phyloP scores from a whole-genome alignment of 208 protist genomes.

The Novymonas esmeraldas region DNA sequence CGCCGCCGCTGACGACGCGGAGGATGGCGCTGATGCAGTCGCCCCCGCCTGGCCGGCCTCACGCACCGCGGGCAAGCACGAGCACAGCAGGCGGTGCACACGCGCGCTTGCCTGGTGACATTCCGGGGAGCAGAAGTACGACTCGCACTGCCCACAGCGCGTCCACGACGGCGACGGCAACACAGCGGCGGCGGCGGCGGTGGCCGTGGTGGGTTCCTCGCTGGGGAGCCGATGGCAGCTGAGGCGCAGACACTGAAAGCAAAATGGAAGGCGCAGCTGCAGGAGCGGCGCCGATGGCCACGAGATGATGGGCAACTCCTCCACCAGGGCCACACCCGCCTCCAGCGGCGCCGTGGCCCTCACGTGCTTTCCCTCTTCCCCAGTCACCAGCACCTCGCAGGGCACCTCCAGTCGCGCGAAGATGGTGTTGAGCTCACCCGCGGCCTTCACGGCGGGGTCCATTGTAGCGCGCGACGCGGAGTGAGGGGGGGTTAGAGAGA shows the following conservation, averaged over 20 bases:
- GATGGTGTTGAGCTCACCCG: constrained; percentile 52
- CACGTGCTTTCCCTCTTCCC: constrained; percentile 70
- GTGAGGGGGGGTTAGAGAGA: not conserved
- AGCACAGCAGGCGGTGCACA: constrained; percentile 67
- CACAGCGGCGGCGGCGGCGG: not conserved
- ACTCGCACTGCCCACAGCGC: constrained; percentile 44
- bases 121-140: constrained; percentile 60
- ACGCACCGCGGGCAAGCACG: constrained; percentile 36
- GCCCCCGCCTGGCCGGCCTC: not conserved
- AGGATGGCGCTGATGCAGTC: not conserved
- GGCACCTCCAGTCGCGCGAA: constrained; percentile 63
- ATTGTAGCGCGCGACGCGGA: constrained; percentile 11
- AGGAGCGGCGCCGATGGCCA: constrained; percentile 60
- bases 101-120: constrained; percentile 40
- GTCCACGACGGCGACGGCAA: constrained; percentile 28
- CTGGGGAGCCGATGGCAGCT: constrained; percentile 9
- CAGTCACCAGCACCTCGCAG: constrained; percentile 47
- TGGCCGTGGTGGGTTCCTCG: not conserved
- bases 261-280: constrained; percentile 49
- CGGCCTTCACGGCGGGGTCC: constrained; percentile 59
- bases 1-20: not conserved
- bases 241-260: constrained; percentile 72
- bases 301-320: constrained; percentile 76
- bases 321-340: constrained; percentile 48
- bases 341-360: constrained; percentile 46